Evolutionary conservation across 2,329 filamentous ascomycete genomes (phyloP).

Genomic region (Berkeleyomyces rouxiae): DNA sequence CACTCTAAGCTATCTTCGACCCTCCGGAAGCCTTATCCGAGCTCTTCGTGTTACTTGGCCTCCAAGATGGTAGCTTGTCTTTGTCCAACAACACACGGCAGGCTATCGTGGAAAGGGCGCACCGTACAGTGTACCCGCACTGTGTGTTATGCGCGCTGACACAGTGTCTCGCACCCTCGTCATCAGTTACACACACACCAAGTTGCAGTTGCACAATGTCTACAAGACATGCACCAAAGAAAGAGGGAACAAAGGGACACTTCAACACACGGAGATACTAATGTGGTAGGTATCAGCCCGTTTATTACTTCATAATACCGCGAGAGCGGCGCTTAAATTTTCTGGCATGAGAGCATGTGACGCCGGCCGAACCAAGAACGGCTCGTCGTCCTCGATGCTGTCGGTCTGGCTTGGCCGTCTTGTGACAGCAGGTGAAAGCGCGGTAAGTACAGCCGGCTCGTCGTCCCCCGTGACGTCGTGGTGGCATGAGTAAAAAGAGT

Average conservation of each 20-base stretch:
- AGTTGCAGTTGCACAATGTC: neutral
- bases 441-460: neutral
- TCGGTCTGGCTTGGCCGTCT: neutral
- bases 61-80: neutral
- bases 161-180: too few species aligned
- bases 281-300: neutral
- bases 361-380: neutral
- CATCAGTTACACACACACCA: neutral
- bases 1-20: neutral
- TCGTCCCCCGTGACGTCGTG: slow-evolving; percentile 5
- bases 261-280: neutral
- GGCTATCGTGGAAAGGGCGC: neutral
- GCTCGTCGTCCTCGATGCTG: neutral
- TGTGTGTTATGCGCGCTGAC: neutral
- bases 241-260: neutral
- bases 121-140: neutral
- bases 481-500: neutral
- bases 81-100: too few species aligned
- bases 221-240: neutral
- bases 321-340: neutral
- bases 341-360: neutral
- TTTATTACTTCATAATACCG: neutral
- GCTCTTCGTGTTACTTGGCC: neutral
- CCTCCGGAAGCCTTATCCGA: neutral
- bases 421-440: neutral